Evolutionary conservation across 768 basidiomycete species (phyloP).

Genomic region (Hortiboletus campestris): DNA sequence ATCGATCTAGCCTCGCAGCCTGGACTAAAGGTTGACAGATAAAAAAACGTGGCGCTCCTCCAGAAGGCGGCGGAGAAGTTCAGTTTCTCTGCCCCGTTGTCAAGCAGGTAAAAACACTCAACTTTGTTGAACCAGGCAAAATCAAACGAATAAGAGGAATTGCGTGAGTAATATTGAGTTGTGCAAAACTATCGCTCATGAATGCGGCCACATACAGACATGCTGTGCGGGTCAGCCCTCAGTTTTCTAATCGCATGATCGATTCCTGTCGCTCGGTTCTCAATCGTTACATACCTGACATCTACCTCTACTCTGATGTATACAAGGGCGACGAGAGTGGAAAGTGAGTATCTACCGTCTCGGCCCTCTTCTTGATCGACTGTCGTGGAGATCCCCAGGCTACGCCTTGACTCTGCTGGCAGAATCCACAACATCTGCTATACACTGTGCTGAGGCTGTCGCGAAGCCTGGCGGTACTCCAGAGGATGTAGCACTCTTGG

Average conservation of each 20-base stretch:
- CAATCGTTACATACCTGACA: conserved; percentile 96
- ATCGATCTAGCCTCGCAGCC: background rate
- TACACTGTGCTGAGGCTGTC: conserved; percentile 85
- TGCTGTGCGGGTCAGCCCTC: conserved; percentile 94
- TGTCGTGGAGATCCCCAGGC: conserved; percentile 76
- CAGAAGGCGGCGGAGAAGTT: conserved; percentile 89
- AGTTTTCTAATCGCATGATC: conserved; percentile 97
- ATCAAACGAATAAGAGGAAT: conserved; percentile 95
- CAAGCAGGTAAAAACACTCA: conserved; percentile 86
- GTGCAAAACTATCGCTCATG: background rate
- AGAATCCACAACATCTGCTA: conserved; percentile 86
- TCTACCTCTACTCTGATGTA: conserved; percentile 97
- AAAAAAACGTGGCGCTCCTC: conserved; percentile 89
- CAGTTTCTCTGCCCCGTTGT: conserved; percentile 92
- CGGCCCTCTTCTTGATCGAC: background rate
- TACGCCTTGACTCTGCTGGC: conserved; percentile 90
- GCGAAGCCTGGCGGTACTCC: conserved; percentile 83
- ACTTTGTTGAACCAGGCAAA: conserved; percentile 89
- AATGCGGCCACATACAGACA: conserved; percentile 52
- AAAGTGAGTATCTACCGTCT: conserved; percentile 59
- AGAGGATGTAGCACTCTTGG: conserved; percentile 87
- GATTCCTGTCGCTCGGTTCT: conserved; percentile 89
- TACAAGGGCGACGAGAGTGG: conserved; percentile 98
- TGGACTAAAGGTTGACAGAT: conserved; percentile 51
- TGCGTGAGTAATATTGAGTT: conserved; percentile 57